Evolutionary conservation across 768 basidiomycete species (phyloP).

Genomic region (Tulasnella sp.): DNA sequence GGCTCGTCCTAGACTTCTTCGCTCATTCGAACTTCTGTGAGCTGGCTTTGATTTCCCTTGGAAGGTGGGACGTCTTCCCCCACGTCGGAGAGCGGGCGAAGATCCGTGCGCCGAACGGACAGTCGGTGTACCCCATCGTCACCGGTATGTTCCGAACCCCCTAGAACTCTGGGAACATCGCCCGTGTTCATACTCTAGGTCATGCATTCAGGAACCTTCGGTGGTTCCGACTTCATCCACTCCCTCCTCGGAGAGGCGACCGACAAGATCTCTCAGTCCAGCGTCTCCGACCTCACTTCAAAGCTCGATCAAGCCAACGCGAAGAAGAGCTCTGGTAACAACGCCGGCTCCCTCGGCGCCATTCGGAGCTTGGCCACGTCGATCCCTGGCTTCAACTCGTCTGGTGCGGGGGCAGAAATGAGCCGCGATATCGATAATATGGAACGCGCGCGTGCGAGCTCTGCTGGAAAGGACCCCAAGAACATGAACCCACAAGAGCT

Average conservation of each 20-base stretch:
- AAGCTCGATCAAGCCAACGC: slow-evolving; percentile 52
- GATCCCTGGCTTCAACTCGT: slow-evolving; percentile 48
- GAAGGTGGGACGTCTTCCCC: slow-evolving; percentile 63
- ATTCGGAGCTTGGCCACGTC: slow-evolving; percentile 41
- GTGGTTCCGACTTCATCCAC: slow-evolving; percentile 66
- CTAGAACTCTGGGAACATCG: not conserved
- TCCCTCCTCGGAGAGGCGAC: slow-evolving; percentile 63
- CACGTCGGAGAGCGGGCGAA: slow-evolving; percentile 64
- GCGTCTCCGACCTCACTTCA: slow-evolving; percentile 76
- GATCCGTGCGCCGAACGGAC: slow-evolving; percentile 62
- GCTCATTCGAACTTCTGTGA: slow-evolving; percentile 52
- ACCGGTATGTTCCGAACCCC: slow-evolving; percentile 43
- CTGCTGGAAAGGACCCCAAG: slow-evolving; percentile 53
- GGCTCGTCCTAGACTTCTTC: slow-evolving; percentile 17
- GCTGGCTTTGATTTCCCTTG: slow-evolving; percentile 61
- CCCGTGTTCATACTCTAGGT: not conserved
- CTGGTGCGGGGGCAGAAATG: slow-evolving; percentile 52
- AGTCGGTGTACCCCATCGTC: slow-evolving; percentile 67
- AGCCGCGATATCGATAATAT: slow-evolving; percentile 65
- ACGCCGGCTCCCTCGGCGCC: slow-evolving; percentile 22
- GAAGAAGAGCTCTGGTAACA: not conserved
- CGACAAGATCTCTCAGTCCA: slow-evolving; percentile 51
- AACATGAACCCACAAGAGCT: slow-evolving; percentile 85
- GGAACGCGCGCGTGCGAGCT: slow-evolving; percentile 51
- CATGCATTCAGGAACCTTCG: slow-evolving; percentile 48